Conservation (phyloP, 495 filamentous ascomycete species). For the Xylaria curta region DNA sequence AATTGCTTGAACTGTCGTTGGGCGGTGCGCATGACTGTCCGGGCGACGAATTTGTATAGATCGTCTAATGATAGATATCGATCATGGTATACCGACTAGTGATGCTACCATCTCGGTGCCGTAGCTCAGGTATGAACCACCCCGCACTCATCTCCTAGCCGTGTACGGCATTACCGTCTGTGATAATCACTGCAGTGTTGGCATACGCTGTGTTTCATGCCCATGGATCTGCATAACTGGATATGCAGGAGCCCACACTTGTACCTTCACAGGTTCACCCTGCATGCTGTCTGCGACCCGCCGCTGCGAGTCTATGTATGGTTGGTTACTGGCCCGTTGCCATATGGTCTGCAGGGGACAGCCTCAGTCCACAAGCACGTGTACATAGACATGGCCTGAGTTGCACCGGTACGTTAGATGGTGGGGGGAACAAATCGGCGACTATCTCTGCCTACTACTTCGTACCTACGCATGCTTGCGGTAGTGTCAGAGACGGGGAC, state of each 20-base stretch:
- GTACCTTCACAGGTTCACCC: constrained; percentile 10
- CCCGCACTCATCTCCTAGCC: constrained; percentile 8
- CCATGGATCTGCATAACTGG: constrained; percentile 23
- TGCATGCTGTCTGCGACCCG: constrained; percentile 18
- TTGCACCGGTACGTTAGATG: constrained; percentile 9
- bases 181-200: constrained; percentile 20
- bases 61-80: constrained; percentile 7
- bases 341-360: constrained; percentile 29
- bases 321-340: constrained; percentile 17
- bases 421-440: constrained; percentile 11
- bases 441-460: background rate
- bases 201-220: constrained; percentile 23
- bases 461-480: background rate
- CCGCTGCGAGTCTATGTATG: constrained; percentile 7
- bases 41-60: background rate
- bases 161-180: constrained; percentile 7
- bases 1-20: background rate
- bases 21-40: background rate
- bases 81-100: background rate
- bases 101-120: background rate
- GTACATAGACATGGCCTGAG: constrained; percentile 16
- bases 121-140: background rate
- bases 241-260: constrained; percentile 19
- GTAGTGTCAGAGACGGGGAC: background rate
- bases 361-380: constrained; percentile 28